A percentile compares a stretch with the other conserved stretches of the same genome.
Evolutionary conservation across 768 basidiomycete genomes (phyloP).

Genomic region (Leucocoprinus sp.): DNA sequence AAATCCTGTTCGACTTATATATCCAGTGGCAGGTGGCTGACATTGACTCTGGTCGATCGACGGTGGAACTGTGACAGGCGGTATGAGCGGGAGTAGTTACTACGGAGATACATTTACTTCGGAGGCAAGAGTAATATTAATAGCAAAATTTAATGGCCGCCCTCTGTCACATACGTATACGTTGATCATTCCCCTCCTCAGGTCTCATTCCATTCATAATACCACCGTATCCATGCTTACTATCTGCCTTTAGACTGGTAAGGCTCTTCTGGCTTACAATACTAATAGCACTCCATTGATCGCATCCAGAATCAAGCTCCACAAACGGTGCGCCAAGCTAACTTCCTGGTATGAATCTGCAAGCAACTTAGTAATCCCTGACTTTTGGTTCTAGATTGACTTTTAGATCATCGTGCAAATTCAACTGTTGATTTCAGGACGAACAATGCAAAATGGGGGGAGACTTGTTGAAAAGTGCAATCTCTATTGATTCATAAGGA

Average conservation of each 20-base stretch:
- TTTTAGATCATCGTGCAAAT: no score
- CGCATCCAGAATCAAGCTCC: slow-evolving; percentile 3
- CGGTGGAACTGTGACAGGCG: background rate
- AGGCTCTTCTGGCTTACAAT: slow-evolving; percentile 4
- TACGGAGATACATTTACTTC: no score
- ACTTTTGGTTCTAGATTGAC: slow-evolving; percentile 4
- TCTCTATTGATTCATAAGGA: no score
- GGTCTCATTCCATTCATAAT: slow-evolving; percentile 1
- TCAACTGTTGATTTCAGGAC: no score
- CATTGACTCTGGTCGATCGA: background rate
- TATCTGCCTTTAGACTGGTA: slow-evolving; percentile 4
- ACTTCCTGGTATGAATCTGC: background rate
- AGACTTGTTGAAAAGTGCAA: no score
- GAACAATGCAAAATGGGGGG: no score
- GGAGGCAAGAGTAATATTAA: background rate
- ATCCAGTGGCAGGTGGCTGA: background rate
- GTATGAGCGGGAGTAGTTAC: no score
- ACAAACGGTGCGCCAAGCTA: slow-evolving; percentile 1
- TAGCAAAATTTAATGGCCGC: background rate
- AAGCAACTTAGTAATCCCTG: slow-evolving; percentile 4
- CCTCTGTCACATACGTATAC: background rate
- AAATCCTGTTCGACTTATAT: background rate
- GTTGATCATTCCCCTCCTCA: no score
- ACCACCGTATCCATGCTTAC: slow-evolving; percentile 10
- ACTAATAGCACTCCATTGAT: slow-evolving; percentile 5